Percentiles rank a stretch among this genome's conserved stretches.
Evolutionary conservation across 2,329 filamentous ascomycete genomes (phyloP).

Genomic region (Dothidotthia symphoricarpi): DNA sequence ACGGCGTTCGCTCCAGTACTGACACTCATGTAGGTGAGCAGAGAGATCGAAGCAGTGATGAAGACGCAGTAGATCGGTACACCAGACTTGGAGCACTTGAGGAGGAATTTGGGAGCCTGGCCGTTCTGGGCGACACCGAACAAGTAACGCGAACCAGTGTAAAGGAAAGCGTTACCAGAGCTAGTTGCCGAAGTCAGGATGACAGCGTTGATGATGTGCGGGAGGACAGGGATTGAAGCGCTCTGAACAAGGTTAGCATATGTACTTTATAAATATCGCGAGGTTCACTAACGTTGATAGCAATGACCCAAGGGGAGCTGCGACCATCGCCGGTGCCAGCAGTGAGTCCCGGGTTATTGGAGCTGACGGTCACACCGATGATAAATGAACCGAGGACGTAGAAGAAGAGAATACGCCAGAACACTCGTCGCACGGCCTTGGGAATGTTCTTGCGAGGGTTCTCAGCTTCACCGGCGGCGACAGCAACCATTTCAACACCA

Average conservation of each 20-base stretch:
- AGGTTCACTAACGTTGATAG: conserved; percentile 48
- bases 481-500: conserved; percentile 41
- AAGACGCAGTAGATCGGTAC: conserved; percentile 44
- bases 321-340: conserved; percentile 43
- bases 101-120: conserved; percentile 54
- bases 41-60: conserved; percentile 43
- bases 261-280: too few species aligned
- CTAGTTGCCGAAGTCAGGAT: conserved; percentile 72
- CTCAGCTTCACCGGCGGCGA: conserved; percentile 38
- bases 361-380: conserved; percentile 61
- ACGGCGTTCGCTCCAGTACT: conserved; percentile 47
- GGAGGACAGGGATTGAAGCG: conserved; percentile 65
- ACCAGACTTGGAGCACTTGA: conserved; percentile 49
- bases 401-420: conserved; percentile 57
- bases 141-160: conserved; percentile 53
- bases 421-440: conserved; percentile 55
- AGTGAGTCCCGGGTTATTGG: conserved; percentile 51
- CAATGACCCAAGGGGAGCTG: conserved; percentile 56
- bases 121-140: conserved; percentile 52
- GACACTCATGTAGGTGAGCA: conserved; percentile 52
- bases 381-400: conserved; percentile 54
- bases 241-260: conserved; percentile 28
- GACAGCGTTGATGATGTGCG: conserved; percentile 72
- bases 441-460: conserved; percentile 49
- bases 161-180: conserved; percentile 65